Conservation (phyloP, 1,284 basidiomycete genomes). For the Ustanciosporium gigantosporum region DNA sequence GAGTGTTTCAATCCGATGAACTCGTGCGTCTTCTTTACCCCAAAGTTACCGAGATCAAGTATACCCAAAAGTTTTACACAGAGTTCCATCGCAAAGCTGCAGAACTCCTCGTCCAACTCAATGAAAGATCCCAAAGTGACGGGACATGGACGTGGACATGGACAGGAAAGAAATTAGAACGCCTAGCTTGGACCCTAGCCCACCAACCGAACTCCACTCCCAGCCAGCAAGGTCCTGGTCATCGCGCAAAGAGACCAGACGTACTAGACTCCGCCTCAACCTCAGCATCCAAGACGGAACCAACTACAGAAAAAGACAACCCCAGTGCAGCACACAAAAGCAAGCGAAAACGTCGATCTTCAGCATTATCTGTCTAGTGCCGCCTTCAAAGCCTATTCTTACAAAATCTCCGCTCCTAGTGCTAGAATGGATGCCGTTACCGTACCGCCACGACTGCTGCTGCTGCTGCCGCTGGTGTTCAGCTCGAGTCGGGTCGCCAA, state of each 20-base stretch:
- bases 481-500: slow-evolving; percentile 48
- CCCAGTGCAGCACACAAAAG: no score
- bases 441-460: no score
- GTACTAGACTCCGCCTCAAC: no score
- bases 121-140: background rate
- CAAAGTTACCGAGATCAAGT: slow-evolving; percentile 5
- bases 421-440: no score
- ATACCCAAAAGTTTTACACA: slow-evolving; percentile 9
- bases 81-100: slow-evolving; percentile 4
- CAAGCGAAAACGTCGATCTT: no score
- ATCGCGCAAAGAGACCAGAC: no score
- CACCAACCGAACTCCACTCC: background rate
- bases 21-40: background rate
- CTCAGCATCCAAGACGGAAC: no score
- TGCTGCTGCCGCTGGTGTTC: no score
- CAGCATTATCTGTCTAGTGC: no score
- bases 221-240: no score
- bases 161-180: background rate
- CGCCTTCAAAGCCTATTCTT: no score
- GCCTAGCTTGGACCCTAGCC: background rate
- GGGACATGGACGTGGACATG: background rate
- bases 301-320: background rate
- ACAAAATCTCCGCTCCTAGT: no score
- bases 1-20: slow-evolving; percentile 18
- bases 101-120: background rate